Base-by-base conservation (phyloP, 225 moss, liverwort and hornwort genomes). In the Physcomitrium patens region DNA sequence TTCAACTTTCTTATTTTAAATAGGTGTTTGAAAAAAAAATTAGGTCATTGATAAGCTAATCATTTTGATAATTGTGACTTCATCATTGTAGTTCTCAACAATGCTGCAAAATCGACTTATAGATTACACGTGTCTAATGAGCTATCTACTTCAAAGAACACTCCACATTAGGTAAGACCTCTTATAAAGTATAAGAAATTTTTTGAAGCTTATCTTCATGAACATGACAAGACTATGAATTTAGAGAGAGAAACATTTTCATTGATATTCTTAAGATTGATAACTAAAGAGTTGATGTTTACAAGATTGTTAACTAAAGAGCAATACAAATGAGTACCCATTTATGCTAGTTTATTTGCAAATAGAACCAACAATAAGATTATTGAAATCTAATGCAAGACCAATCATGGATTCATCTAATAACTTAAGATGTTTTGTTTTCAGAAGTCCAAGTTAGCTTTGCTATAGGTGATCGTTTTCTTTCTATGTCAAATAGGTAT, bases 41-140 rank as follows among this genome's bases (percentile, higher is more conserved):
- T 78, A 66, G 59, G 59, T 50, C 31, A 50, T 51, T 56, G 23
- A 65, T 42, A 9, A 57, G 4, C 3, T 24, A 14, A 37, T 55
- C 46, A 13, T 2, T 51, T 73, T 60, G 8, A 70, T 41, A 60
- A 43, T 15, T 60, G 26, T n/a, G 50, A 22, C 58, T 49, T n/a
- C 26, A 64, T 56, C 28, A 1, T 17, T 51, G 8, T 2, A 69
- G 19, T 18, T 26, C 51, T 1, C 60, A 12, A 53, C 18, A 44
- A 53, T 60, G 51, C 9, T 51, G 23, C 24, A 0, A 62, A 63
- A 52, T 41, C 3, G 8, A 22, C 20, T 17, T 14, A 20, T 11
- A 31, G 42, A n/a, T 42, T 59, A 51, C 50, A 72, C 12, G 43
- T 51, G 31, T 56, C 49, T 24, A 24, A 24, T 1, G 24, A 24